Evolutionary conservation across 208 protist genomes (phyloP), one percentile per base, ranked within the genome.

Genomic region (Novymonas esmeraldas): DNA sequence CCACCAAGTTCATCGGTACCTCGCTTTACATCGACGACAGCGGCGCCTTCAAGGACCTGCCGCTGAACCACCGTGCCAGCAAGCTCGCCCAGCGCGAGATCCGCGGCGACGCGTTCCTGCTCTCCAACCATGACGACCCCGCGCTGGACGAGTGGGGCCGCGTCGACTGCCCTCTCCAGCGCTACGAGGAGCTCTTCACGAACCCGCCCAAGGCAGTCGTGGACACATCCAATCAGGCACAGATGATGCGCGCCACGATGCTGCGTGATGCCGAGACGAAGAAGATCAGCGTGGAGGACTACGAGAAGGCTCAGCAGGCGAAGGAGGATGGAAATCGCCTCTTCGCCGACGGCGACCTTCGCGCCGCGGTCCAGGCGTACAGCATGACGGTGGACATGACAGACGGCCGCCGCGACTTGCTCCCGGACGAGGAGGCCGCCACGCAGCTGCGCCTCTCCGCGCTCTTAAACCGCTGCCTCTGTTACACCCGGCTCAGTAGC

Each of bases 21-120:
- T 94, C 87, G 20, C 81, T 97, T 20, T 97, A 97, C 70, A 93
- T 97, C 71, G 92, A 97, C 74, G 87, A 94, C 56, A 85, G 86
- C 68, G 92, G 92, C 11, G 62, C 79, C 29, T 97, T 95, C 79
- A 97, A 97, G 60, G 89, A 91, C 34, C 72, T 97, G 7, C 62
- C 76, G 2, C 71, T 95, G 3, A 97, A 97, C 73, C 67, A 73
- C 18, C 89, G 92, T 24, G 92, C 92, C 6, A 93, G 87, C 70
- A 87, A 79, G 28, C 74, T 97, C 34, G 89, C 87, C 13, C 92
- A 97, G 76, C 73, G 92, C 16, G 89, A 94, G 39, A 94, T 97
- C 55, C 87, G 92, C 39, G 92, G 92, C 18, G 92, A 97, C 52
- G 89, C 89, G 11, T 97, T 95, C 74, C 65, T 95, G 49, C 72